Percentiles rank a stretch among this genome's conserved stretches.
phyloP scores from a whole-genome alignment of 2,329 filamentous ascomycete genomes.

The Coniochaeta pulveracea region DNA sequence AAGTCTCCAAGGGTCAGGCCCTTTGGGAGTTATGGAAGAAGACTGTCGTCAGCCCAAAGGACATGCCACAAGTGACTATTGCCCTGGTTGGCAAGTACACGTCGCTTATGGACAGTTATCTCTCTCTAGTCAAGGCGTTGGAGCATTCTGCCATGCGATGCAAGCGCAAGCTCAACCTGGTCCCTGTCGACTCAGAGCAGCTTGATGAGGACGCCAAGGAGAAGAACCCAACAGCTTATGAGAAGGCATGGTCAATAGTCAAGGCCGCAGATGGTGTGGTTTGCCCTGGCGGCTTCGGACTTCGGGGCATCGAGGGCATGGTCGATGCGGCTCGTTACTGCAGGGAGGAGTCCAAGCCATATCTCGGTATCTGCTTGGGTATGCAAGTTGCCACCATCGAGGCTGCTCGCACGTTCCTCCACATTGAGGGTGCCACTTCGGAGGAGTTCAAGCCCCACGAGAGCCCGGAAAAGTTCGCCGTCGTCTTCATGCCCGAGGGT shows the following conservation, averaged over 20 bases:
- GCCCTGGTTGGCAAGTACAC: conserved; percentile 90
- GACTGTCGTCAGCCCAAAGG: conserved; percentile 34
- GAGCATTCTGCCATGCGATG: conserved; percentile 90
- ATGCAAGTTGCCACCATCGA: conserved; percentile 93
- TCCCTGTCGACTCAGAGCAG: conserved; percentile 77
- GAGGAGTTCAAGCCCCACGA: conserved; percentile 45
- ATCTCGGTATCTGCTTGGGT: conserved; percentile 81
- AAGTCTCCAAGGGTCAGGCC: conserved; percentile 50
- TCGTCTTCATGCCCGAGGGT: conserved; percentile 3
- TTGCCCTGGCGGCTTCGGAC: conserved; percentile 66
- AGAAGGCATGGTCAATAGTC: conserved; percentile 77
- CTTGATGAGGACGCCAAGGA: conserved; percentile 58
- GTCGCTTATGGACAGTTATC: conserved; percentile 73
- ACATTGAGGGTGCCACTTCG: conserved; percentile 42
- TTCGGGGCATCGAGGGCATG: conserved; percentile 81
- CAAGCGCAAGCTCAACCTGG: conserved; percentile 63
- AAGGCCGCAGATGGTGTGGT: conserved; percentile 57
- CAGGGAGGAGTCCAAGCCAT: conserved; percentile 68
- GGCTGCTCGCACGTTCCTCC: conserved; percentile 66
- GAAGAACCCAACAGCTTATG: conserved; percentile 58
- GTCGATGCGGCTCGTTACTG: conserved; percentile 80
- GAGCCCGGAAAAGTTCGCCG: neutral
- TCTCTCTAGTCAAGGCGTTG: conserved; percentile 65
- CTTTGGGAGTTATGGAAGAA: conserved; percentile 72
- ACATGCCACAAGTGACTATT: conserved; percentile 66